Base-by-base conservation (phyloP, 2,329 filamentous ascomycete species). In the Calonectria fujianensis region DNA sequence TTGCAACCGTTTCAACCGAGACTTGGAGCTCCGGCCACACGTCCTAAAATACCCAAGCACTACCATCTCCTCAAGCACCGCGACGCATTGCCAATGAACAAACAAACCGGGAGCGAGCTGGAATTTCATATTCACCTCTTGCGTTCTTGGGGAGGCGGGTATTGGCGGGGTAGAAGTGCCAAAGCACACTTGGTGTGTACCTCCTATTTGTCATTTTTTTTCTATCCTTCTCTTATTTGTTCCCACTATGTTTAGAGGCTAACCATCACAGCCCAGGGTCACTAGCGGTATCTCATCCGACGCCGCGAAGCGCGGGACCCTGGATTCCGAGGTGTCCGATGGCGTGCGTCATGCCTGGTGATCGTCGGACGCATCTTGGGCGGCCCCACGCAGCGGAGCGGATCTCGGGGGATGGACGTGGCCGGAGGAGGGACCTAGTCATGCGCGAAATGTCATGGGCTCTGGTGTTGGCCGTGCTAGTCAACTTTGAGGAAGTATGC, bases 401-500 rank as follows among this genome's bases (percentile, higher is more conserved):
- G 51, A 48, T 39, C 65, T 57, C 66, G 66, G 66, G 66, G 61
- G 66, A 69, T 69, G 39, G 66, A 27, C 52, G 52, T 41, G 66
- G 66, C 24, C 41, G 32, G 14, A 45, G 27, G 45, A 48, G 24
- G 61, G 61, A 16, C 39, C 61, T 45, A 45, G 61, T 63, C 57
- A 63, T 63, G 57, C 57, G 57, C 32, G 37, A 39, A 50, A 50
- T 65, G 61, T 50, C 61, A 45, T 32, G 66, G 51, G 66, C 27
- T 41, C 14, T 24, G 57, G 39, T 63, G 37, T 20, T 37, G 32
- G 57, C 37, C 24, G 29, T 63, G 35, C 35, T 39, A 29, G 35
- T 10, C 27, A 37, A 13, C 37, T 37, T 16, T 63, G 57, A 41
- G 32, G n/a, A 63, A 63, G 39, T 35, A 3, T 24, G 37, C 14